phyloP scores from a whole-genome alignment of 2,329 filamentous ascomycete genomes.

The Cercospora brassicicola region DNA sequence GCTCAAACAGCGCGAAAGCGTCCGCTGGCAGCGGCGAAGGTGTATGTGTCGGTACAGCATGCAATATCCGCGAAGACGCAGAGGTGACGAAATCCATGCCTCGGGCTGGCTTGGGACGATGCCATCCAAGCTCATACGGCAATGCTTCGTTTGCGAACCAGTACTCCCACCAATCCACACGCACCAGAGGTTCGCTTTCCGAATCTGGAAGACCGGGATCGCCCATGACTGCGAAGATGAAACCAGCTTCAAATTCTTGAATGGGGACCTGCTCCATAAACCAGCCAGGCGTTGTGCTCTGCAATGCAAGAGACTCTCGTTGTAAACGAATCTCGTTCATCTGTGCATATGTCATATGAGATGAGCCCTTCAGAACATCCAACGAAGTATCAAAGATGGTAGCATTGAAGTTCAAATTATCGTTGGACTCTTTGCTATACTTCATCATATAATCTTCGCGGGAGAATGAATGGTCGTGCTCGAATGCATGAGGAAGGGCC shows the following conservation, averaged over 20 bases:
- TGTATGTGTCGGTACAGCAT: not conserved
- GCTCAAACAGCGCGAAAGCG: not conserved
- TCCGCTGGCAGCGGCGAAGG: not conserved
- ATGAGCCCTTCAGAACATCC: conserved; percentile 4
- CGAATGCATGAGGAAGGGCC: conserved; percentile 48
- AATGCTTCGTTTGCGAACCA: conserved; percentile 19
- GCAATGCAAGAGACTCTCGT: conserved; percentile 8
- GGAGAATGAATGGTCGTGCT: conserved; percentile 56
- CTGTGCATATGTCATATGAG: conserved; percentile 11
- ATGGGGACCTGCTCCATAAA: conserved; percentile 11
- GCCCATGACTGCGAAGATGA: conserved; percentile 18
- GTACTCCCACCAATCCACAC: conserved; percentile 19
- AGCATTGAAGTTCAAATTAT: conserved; percentile 17
- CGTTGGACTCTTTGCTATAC: conserved; percentile 10
- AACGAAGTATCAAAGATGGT: conserved; percentile 15
- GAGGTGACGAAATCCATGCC: conserved; percentile 2
- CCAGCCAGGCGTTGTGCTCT: conserved; percentile 6
- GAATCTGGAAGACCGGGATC: conserved; percentile 7
- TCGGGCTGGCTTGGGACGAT: conserved; percentile 3
- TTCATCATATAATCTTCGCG: conserved; percentile 43
- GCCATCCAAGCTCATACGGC: conserved; percentile 18
- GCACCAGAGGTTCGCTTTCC: conserved; percentile 7
- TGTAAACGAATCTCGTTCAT: conserved; percentile 17
- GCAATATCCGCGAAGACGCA: not conserved
- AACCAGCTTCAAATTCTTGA: conserved; percentile 18